phyloP scores from a whole-genome alignment of 768 basidiomycete genomes.

The Mycena galopus region DNA sequence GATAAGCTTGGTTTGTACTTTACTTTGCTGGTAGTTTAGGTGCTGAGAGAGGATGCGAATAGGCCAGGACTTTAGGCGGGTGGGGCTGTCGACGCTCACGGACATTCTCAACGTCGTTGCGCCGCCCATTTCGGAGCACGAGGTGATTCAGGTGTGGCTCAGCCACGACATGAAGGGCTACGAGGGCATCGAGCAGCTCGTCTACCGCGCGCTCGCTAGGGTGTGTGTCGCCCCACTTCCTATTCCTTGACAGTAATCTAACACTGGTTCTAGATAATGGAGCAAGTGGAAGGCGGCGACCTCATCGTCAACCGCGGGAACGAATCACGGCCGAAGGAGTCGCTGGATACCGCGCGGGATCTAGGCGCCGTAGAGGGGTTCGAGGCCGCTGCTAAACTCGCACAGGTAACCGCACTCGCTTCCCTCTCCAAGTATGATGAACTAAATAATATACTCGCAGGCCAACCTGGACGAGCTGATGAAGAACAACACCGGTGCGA shows the following conservation, averaged over 20 bases:
- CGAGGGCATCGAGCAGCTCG: conserved; percentile 94
- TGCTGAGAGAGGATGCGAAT: conserved; percentile 7
- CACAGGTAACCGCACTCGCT: conserved; percentile 68
- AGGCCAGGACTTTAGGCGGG: conserved; percentile 93
- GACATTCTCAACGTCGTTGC: conserved; percentile 97
- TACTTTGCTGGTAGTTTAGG: conserved; percentile 1
- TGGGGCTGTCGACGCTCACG: conserved; percentile 88
- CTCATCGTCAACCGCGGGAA: conserved; percentile 88
- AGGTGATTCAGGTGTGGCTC: conserved; percentile 96
- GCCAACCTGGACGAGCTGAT: conserved; percentile 84
- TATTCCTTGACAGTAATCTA: conserved; percentile 14
- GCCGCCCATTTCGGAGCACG: conserved; percentile 98
- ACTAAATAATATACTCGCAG: conserved; percentile 56
- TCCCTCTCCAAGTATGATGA: conserved; percentile 11
- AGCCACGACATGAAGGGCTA: conserved; percentile 98
- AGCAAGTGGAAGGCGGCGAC: conserved; percentile 94
- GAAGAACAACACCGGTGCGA: conserved; percentile 65
- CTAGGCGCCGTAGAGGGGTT: conserved; percentile 88
- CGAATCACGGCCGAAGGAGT: conserved; percentile 78
- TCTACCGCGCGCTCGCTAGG: conserved; percentile 87
- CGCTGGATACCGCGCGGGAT: conserved; percentile 66
- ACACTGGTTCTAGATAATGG: conserved; percentile 75
- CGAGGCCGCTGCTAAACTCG: conserved; percentile 85
- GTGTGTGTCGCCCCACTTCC: conserved; percentile 57
- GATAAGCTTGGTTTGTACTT: conserved; percentile 83